phyloP scores from a whole-genome alignment of 495 filamentous ascomycete species.

The Parathielavia hyrcaniae region DNA sequence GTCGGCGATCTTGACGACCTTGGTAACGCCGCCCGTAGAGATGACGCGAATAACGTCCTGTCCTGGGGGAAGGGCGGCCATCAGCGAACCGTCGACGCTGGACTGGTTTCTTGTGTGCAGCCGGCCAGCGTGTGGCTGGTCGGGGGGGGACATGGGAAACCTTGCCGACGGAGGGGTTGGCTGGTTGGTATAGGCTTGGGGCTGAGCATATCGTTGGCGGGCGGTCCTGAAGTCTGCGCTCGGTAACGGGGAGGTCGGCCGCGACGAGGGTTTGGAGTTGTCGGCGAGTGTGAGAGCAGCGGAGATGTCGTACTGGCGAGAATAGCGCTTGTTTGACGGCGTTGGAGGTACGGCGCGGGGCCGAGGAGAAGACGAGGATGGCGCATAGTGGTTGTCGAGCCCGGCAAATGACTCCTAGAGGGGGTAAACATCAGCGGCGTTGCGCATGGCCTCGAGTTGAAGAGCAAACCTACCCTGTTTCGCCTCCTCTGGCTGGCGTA shows the following conservation, averaged over 20 bases:
- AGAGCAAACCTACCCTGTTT: constrained; percentile 62
- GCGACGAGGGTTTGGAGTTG: constrained; percentile 51
- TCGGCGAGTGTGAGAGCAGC: constrained; percentile 38
- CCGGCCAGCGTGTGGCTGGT: constrained; percentile 39
- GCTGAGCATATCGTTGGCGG: constrained; percentile 39
- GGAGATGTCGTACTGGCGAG: constrained; percentile 54
- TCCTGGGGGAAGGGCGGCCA: constrained; percentile 70
- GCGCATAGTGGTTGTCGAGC: constrained; percentile 56
- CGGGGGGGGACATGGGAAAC: constrained; percentile 38
- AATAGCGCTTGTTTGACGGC: constrained; percentile 65
- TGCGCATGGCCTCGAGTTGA: constrained; percentile 25
- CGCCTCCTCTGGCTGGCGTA: constrained; percentile 78
- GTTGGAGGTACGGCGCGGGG: constrained; percentile 47
- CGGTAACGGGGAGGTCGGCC: constrained; percentile 65
- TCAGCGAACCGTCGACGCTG: constrained; percentile 73
- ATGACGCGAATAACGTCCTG: constrained; percentile 86
- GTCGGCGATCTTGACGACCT: constrained; percentile 80
- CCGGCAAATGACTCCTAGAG: constrained; percentile 57
- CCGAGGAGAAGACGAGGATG: constrained; percentile 62
- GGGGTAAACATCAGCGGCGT: constrained; percentile 15
- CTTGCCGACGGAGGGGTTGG: constrained; percentile 28
- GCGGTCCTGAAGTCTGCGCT: constrained; percentile 46
- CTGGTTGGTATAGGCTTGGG: constrained; percentile 34
- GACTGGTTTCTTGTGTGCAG: constrained; percentile 58
- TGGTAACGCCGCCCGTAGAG: constrained; percentile 81